Evolutionary conservation across 495 filamentous ascomycete species (phyloP).

Genomic region (Aspergillus cavernicola): DNA sequence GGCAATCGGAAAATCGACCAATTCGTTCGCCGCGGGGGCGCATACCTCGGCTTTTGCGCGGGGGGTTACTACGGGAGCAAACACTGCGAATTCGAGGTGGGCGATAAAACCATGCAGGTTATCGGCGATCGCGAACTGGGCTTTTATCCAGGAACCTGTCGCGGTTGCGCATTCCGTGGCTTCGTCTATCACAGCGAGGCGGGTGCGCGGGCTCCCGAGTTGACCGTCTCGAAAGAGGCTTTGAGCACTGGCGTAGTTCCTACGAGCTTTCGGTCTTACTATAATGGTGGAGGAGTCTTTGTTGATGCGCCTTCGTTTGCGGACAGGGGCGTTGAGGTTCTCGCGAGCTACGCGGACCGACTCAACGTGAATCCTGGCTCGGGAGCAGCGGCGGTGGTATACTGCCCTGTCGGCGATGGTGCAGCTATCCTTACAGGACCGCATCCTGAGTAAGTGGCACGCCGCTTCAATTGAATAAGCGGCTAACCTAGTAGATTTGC

Average conservation of each 20-base stretch:
- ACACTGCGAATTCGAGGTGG: constrained; percentile 87
- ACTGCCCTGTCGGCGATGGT: constrained; percentile 84
- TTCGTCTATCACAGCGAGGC: constrained; percentile 90
- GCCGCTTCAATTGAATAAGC: not conserved
- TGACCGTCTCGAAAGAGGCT: constrained; percentile 60
- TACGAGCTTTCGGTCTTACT: constrained; percentile 71
- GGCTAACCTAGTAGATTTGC: constrained; percentile 62
- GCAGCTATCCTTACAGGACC: constrained; percentile 77
- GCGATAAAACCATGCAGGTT: constrained; percentile 76
- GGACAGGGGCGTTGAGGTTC: constrained; percentile 66
- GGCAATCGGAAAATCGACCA: constrained; percentile 81
- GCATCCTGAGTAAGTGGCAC: constrained; percentile 78
- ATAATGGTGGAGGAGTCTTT: constrained; percentile 96
- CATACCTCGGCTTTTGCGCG: constrained; percentile 88
- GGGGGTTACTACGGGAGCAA: constrained; percentile 86
- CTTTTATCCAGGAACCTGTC: constrained; percentile 84
- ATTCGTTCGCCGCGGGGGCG: constrained; percentile 81
- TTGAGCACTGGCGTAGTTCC: constrained; percentile 56
- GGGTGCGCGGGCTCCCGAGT: constrained; percentile 69
- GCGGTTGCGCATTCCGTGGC: constrained; percentile 82
- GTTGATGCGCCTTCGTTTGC: constrained; percentile 65
- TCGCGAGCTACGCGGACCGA: constrained; percentile 74
- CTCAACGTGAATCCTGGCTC: constrained; percentile 75
- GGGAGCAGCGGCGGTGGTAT: constrained; percentile 73
- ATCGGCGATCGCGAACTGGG: constrained; percentile 79